phyloP scores from a whole-genome alignment of 495 filamentous ascomycete species.

The Polyplosphaeria fusca region DNA sequence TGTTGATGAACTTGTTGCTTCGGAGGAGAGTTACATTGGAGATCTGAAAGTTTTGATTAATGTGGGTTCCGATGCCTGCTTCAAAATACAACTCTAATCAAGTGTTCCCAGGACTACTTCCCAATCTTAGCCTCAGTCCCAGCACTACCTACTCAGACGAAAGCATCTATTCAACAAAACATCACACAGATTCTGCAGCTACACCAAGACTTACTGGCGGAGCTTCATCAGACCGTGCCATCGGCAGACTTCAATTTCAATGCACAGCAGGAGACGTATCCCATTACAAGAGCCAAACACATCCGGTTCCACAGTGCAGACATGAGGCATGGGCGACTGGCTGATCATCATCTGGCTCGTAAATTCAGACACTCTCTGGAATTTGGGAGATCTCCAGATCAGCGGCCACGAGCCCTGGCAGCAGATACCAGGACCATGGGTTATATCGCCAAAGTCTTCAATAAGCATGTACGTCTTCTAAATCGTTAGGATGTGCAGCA shows the following conservation, averaged over 20 bases:
- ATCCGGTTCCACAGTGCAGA: constrained; percentile 59
- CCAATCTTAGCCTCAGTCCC: constrained; percentile 61
- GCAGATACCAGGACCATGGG: constrained; percentile 70
- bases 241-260: constrained; percentile 58
- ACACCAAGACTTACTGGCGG: constrained; percentile 66
- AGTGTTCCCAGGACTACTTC: constrained; percentile 57
- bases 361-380: constrained; percentile 40
- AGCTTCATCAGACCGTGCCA: constrained; percentile 61
- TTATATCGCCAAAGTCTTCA: constrained; percentile 74
- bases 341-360: constrained; percentile 23
- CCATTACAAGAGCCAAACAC: constrained; percentile 35
- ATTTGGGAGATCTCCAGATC: constrained; percentile 31
- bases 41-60: constrained; percentile 83
- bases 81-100: neutral
- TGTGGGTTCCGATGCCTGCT: constrained; percentile 48
- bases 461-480: constrained; percentile 55
- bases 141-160: constrained; percentile 52
- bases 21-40: constrained; percentile 84
- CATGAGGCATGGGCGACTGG: constrained; percentile 49
- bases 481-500: neutral
- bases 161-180: constrained; percentile 62
- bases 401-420: constrained; percentile 43
- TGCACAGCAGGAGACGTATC: constrained; percentile 19
- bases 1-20: constrained; percentile 76
- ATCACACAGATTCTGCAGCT: constrained; percentile 67